These are phyloP conservation scores for Mycena chlorophos DNA, from an alignment of 768 basidiomycete species.

Conservation along the genomic window DNA sequence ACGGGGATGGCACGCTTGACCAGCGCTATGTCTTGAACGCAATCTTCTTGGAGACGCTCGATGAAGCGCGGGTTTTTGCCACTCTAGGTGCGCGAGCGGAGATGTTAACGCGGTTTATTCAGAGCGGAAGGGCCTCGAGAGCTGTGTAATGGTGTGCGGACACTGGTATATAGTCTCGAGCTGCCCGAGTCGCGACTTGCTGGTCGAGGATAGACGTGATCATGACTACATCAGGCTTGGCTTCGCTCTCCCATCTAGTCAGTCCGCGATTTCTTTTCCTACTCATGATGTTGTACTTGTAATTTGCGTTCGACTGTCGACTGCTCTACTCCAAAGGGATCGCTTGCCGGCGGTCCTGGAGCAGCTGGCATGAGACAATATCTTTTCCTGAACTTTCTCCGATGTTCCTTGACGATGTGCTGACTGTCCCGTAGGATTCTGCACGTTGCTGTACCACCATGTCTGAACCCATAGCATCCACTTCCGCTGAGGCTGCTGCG, in stretches of 20 bases:
- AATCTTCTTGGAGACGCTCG: too few species aligned
- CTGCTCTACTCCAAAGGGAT: constrained; percentile 66
- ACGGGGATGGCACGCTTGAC: too few species aligned
- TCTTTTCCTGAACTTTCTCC: constrained; percentile 45
- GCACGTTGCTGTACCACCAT: constrained; percentile 9
- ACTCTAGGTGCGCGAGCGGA: too few species aligned
- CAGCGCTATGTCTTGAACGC: too few species aligned
- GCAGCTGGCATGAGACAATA: constrained; percentile 70
- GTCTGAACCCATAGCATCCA: constrained; percentile 13
- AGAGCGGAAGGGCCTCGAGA: too few species aligned
- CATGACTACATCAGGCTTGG: too few species aligned
- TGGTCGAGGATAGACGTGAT: too few species aligned
- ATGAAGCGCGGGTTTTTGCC: too few species aligned
- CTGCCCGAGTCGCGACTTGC: too few species aligned
- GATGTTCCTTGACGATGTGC: constrained; percentile 1
- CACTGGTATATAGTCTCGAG: too few species aligned
- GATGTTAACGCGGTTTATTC: too few species aligned
- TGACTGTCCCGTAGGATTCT: constrained; percentile 22
- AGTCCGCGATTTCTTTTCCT: constrained; percentile 5
- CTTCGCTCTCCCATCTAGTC: constrained; percentile 5
- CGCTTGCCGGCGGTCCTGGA: constrained; percentile 78
- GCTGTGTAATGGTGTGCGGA: too few species aligned
- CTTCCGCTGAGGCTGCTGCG: constrained; percentile 9
- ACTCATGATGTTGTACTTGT: constrained; percentile 62
- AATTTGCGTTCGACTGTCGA: constrained; percentile 87